Evolutionary conservation across 257 asterid genomes (phyloP).

Genomic region (Solanum arcanum): DNA sequence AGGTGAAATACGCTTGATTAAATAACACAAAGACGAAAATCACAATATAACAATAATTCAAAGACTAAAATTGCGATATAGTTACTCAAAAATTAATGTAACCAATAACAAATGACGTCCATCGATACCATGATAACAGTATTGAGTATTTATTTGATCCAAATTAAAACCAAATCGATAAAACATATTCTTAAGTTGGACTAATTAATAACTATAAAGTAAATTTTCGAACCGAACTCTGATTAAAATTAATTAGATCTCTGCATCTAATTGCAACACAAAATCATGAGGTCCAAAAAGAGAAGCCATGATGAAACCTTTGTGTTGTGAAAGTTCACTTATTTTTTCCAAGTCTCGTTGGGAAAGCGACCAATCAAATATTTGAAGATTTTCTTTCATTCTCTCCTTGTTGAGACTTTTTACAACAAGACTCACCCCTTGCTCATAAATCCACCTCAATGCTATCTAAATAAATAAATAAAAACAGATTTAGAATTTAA

Average conservation of each 20-base stretch:
- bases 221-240: not conserved
- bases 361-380: conserved; percentile 42
- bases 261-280: conserved; percentile 38
- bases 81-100: not conserved
- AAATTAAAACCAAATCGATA: no score
- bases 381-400: conserved; percentile 38
- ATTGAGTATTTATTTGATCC: not conserved
- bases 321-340: conserved; percentile 24
- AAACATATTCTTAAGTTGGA: not conserved
- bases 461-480: conserved; percentile 22
- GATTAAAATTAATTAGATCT: conserved; percentile 3
- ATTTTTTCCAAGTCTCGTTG: conserved; percentile 28
- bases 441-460: conserved; percentile 50
- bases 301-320: conserved; percentile 20
- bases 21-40: not conserved
- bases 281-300: conserved; percentile 30
- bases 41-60: not conserved
- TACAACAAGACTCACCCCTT: conserved; percentile 35
- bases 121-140: not conserved
- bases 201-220: not conserved
- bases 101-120: not conserved
- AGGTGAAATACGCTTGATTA: no score
- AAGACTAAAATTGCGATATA: not conserved
- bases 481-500: not conserved
- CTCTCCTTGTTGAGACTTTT: conserved; percentile 56